Conservation (phyloP, 306 rosid species). For the Prunus persica region DNA sequence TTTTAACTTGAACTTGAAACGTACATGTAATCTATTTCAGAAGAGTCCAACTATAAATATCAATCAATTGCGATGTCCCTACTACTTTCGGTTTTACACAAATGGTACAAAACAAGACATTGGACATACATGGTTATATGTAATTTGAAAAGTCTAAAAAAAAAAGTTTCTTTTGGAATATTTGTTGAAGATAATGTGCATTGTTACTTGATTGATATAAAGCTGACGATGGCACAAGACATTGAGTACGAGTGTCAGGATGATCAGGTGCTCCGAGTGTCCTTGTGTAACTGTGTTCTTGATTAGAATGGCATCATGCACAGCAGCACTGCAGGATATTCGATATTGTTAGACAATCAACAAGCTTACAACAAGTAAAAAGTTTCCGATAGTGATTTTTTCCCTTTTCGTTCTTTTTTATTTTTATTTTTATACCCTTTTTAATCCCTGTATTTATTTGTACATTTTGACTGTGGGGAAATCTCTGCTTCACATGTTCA, state of each 20-base stretch:
- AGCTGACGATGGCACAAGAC: neutral
- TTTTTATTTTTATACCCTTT: neutral
- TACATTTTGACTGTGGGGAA: neutral
- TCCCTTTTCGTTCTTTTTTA: too few relatives aligned
- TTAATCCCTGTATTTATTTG: neutral
- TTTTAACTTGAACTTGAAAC: too few relatives aligned
- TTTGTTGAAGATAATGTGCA: neutral
- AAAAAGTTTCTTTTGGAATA: neutral
- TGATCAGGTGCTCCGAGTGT: neutral
- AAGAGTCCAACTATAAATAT: too few relatives aligned
- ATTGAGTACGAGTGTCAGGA: neutral
- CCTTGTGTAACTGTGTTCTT: neutral
- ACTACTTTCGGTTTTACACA: neutral
- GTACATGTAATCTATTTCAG: too few relatives aligned
- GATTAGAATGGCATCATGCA: conserved; percentile 1
- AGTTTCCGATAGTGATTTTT: neutral
- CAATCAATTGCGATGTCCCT: too few relatives aligned
- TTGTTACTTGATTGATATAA: neutral
- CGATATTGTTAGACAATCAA: neutral
- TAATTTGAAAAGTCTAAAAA: too few relatives aligned
- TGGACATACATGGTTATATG: too few relatives aligned
- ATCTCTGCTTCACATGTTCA: neutral
- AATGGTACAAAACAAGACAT: neutral
- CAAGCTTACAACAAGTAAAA: neutral
- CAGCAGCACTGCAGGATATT: neutral